These are phyloP conservation scores for Taphrina confusa DNA, from an alignment of 1,139 yeast genomes.

Conservation along the genomic window DNA sequence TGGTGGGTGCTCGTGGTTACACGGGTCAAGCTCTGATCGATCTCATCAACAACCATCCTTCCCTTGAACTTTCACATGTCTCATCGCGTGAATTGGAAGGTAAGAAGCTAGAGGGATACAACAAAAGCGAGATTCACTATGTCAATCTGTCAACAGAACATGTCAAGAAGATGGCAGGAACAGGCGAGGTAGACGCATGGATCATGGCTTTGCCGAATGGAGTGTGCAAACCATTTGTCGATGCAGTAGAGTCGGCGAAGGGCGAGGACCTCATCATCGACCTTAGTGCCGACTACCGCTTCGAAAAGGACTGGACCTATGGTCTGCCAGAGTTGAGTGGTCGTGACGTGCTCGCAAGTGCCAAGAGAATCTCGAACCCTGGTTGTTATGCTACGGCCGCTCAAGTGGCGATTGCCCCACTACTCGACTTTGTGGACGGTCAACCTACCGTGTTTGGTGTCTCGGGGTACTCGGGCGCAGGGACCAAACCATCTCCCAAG, in stretches of 20 bases:
- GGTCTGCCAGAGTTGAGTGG: slow-evolving; percentile 84
- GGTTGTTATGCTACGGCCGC: slow-evolving; percentile 99
- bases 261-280: slow-evolving; percentile 79
- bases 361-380: slow-evolving; percentile 88
- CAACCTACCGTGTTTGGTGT: slow-evolving; percentile 89
- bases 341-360: slow-evolving; percentile 65
- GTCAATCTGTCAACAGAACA: slow-evolving; percentile 87
- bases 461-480: slow-evolving; percentile 98
- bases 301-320: slow-evolving; percentile 84
- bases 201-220: slow-evolving; percentile 99
- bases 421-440: slow-evolving; percentile 57
- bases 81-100: slow-evolving; percentile 95
- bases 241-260: slow-evolving; percentile 69
- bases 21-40: slow-evolving; percentile 92
- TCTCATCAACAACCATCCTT: slow-evolving; percentile 82
- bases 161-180: slow-evolving; percentile 71
- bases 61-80: slow-evolving; percentile 83
- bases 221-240: slow-evolving; percentile 94
- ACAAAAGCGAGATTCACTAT: slow-evolving; percentile 74
- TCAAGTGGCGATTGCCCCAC: slow-evolving; percentile 87
- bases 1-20: slow-evolving; percentile 97
- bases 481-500: slow-evolving; percentile 96
- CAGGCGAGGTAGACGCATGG: slow-evolving; percentile 88
- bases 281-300: slow-evolving; percentile 92
- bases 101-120: slow-evolving; percentile 80